Percentiles rank a stretch among this genome's conserved stretches.
Conservation (phyloP, 2,329 filamentous ascomycete species). For the Aquanectria penicillioides region DNA sequence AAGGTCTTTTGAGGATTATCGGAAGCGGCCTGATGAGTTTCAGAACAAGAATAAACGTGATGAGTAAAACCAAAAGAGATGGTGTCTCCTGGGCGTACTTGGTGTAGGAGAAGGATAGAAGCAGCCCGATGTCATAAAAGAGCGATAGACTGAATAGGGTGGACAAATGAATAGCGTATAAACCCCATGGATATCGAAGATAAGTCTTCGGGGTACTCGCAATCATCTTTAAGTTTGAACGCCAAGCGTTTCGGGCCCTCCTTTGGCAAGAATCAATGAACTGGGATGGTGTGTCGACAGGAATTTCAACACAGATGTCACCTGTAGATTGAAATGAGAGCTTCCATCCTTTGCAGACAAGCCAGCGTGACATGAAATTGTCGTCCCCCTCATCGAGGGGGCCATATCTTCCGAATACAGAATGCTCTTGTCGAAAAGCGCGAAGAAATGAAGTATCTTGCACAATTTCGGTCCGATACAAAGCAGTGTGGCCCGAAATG, state of each 20-base stretch:
- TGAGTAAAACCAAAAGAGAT: neutral
- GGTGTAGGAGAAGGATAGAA: neutral
- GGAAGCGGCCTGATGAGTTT: neutral
- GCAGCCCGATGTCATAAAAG: slow-evolving; percentile 11
- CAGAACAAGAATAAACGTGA: neutral
- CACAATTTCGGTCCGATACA: slow-evolving; percentile 18
- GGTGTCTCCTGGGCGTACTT: neutral
- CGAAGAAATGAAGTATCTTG: slow-evolving; percentile 1
- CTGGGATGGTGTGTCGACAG: neutral
- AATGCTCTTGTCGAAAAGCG: slow-evolving; percentile 24
- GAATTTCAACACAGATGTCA: neutral
- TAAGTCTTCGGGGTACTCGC: neutral
- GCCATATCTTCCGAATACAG: slow-evolving; percentile 17
- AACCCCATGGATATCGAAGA: slow-evolving; percentile 2
- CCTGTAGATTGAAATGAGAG: slow-evolving; percentile 22
- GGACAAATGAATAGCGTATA: slow-evolving; percentile 11
- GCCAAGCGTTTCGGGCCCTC: slow-evolving; percentile 11
- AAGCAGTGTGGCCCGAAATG: slow-evolving; percentile 6
- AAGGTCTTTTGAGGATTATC: neutral
- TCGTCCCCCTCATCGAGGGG: slow-evolving; percentile 25
- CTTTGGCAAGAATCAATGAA: slow-evolving; percentile 21
- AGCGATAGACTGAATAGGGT: slow-evolving; percentile 16
- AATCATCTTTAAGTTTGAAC: slow-evolving; percentile 14
- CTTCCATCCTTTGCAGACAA: slow-evolving; percentile 12
- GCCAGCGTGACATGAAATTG: slow-evolving; percentile 21